Conservation (phyloP, 2,329 filamentous ascomycete genomes). For the Magnaporthiopsis poae region DNA sequence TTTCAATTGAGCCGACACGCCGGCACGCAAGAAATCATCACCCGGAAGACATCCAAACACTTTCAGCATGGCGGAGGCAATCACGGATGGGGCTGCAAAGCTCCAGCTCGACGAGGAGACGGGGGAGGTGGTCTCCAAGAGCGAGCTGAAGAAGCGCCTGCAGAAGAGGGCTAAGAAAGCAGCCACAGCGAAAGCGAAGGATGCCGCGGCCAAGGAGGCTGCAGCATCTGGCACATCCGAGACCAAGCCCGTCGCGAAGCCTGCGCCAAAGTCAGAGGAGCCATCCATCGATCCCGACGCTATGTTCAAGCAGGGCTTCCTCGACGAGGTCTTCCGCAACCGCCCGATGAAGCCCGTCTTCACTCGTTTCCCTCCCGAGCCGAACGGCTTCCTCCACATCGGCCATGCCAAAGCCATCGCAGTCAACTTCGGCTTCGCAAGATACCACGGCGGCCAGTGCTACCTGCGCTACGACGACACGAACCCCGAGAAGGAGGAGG, state of each 20-base stretch:
- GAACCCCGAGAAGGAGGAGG: constrained; percentile 86
- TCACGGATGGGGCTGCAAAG: constrained; percentile 42
- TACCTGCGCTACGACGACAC: constrained; percentile 59
- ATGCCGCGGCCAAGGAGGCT: constrained; percentile 23
- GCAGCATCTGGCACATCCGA: constrained; percentile 18
- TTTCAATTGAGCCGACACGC: background rate
- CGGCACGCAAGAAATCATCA: background rate
- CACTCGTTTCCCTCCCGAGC: constrained; percentile 74
- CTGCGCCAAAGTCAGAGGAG: constrained; percentile 36
- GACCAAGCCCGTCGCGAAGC: constrained; percentile 19
- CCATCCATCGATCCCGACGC: constrained; percentile 44
- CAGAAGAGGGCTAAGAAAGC: constrained; percentile 51
- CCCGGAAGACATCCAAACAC: background rate
- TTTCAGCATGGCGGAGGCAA: constrained; percentile 35
- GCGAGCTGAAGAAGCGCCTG: constrained; percentile 51
- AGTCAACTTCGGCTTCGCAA: constrained; percentile 91
- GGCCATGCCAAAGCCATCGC: constrained; percentile 93
- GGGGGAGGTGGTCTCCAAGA: constrained; percentile 56
- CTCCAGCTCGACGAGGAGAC: constrained; percentile 53
- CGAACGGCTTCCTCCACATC: constrained; percentile 88
- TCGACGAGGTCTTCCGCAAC: constrained; percentile 61
- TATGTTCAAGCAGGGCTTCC: constrained; percentile 74
- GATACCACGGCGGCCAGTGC: constrained; percentile 61
- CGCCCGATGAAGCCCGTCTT: constrained; percentile 51
- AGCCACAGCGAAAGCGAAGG: constrained; percentile 41